Percentiles rank a stretch among this genome's conserved stretches.
phyloP scores from a whole-genome alignment of 257 asterid species.

The Jacaranda mimosifolia region DNA sequence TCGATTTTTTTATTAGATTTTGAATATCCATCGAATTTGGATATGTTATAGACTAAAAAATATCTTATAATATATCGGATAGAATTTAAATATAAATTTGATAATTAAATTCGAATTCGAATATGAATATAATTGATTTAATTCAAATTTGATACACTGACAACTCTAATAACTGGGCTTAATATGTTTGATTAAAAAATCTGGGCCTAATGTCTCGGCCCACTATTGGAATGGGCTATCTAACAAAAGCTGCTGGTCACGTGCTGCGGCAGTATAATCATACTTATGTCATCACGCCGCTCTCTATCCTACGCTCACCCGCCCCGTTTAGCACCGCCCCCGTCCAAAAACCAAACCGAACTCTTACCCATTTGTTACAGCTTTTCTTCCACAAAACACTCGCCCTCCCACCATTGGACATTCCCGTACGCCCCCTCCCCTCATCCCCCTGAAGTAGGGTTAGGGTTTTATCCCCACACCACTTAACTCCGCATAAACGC shows the following conservation, averaged over 20 bases:
- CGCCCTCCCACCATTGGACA: slow-evolving; percentile 21
- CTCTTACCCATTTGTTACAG: slow-evolving; percentile 30
- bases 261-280: slow-evolving; percentile 19
- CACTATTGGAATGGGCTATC: not conserved
- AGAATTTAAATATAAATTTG: too few species aligned
- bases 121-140: too few species aligned
- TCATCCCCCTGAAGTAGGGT: slow-evolving; percentile 47
- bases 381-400: slow-evolving; percentile 34
- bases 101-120: too few species aligned
- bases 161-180: too few species aligned
- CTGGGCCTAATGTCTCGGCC: slow-evolving; percentile 16
- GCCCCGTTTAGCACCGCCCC: slow-evolving; percentile 52
- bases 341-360: slow-evolving; percentile 11
- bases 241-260: slow-evolving; percentile 22
- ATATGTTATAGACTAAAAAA: too few species aligned
- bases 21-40: too few species aligned
- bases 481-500: not conserved
- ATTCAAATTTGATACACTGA: too few species aligned
- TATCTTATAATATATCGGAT: too few species aligned
- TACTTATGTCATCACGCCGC: not conserved
- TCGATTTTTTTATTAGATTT: too few species aligned
- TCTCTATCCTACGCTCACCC: slow-evolving; percentile 28
- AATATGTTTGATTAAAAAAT: not conserved
- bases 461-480: slow-evolving; percentile 51
- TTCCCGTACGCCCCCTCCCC: slow-evolving; percentile 7